Base-by-base conservation (phyloP, 2,329 filamentous ascomycete genomes). In the Cadophora gregata region DNA sequence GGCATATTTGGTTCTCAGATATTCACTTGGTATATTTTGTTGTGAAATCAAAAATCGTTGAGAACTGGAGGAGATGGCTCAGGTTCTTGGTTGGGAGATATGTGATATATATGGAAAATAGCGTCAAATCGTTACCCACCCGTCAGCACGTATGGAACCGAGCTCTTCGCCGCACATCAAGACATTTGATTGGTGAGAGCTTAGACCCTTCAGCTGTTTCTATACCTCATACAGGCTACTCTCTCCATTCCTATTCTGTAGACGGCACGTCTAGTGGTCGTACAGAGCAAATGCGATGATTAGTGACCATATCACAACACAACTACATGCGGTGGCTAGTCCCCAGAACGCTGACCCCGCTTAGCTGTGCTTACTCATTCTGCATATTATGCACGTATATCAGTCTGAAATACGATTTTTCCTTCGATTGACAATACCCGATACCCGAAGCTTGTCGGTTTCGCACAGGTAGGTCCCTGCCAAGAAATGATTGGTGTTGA, bases 401-500 rank as follows among this genome's bases (percentile, higher is more conserved):
- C 19, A 16, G 12, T 16, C 10, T 42, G 8, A 42, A 16, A 16
- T 6, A 19, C 16, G 19, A 3, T 1, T 42, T 19, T 19, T 19
- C 10, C 14, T 5, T 51, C 48, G 21, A 51, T 27, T 24, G 48
- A 24, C 24, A 51, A 51, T 51, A 16, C 27, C 24, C 10, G 7
- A 19, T 51, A 51, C 48, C 24, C 24, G 48, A 51, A 4, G 7
- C 24, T 9, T 25, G 21, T 24, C 47, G 10, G 14, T 50, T 6
- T 24, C 7, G n/a, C n/a, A n/a, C n/a, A n/a, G n/a, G n/a, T 6
- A 24, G n/a, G 14, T 50, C 21, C 47, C 12, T 51, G 24, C 48
- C 48, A 51, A 51, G 48, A 51, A 27, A 29, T 27, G 24, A 25
- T 51, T 51, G 48, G 48, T 51, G 48, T 51, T 51, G 48, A 51